Base-by-base conservation (phyloP, 768 basidiomycete species). In the Phylloporus arenicola region DNA sequence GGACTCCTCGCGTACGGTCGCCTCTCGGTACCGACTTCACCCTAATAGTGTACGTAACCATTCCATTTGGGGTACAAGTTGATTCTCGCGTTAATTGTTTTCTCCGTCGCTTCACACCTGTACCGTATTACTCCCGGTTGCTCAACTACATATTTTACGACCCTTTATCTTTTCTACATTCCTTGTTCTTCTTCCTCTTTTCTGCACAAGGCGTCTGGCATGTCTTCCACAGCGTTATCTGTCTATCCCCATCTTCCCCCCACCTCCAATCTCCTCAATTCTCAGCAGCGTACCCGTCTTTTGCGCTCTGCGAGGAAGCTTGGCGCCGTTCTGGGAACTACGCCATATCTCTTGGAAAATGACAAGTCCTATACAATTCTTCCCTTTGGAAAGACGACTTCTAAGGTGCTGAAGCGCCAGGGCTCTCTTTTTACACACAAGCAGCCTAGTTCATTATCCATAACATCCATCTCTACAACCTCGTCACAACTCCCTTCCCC, bases 251-350 rank as follows among this genome's bases (percentile, higher is more conserved):
- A 49, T 24, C 71, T 62, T 13, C 70, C 70, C 4, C 68, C 70
- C 4, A 72, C 70, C n/a, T 60, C 59, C 25, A 72, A 72, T 35
- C 48, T 27, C 27, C 67, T 72, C 27, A 51, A 64, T 20, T 48
- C 65, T 0, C 55, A 62, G 30, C 63, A 70, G 35, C 70, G 71
- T 24, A 48, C 58, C 2, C 69, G 67, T 40, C 72, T 72, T 17
- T 54, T 72, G 13, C 70, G 70, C 30, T 68, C 70, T 3, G 68
- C 70, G 10, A 66, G 68, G 51, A 72, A 72, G 45, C 57, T 72
- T 22, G 67, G 62, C 34, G 58, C 68, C 5, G 50, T 72, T 38
- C 62, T 72, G 47, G 70, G 70, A 52, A 64, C 69, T 10, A 72
- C 72, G 20, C 70, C 70, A 0, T 63, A 43, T 47, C 59, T 72